Evolutionary conservation across 768 basidiomycete genomes (phyloP).

Genomic region (Lentinula sp.): DNA sequence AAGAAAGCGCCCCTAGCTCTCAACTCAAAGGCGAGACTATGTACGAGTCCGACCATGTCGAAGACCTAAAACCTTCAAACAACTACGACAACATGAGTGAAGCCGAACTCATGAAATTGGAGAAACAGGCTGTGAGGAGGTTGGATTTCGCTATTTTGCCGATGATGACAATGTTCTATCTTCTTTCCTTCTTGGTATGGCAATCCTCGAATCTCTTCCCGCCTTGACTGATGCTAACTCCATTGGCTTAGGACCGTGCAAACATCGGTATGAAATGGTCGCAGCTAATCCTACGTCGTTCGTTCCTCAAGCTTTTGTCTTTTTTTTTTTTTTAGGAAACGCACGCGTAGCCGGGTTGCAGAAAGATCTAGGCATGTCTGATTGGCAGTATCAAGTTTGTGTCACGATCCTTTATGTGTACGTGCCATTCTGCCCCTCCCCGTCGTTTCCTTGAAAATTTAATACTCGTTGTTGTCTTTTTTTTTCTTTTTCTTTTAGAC

Average conservation of each 20-base stretch:
- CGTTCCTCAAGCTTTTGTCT: neutral
- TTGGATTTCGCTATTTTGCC: slow-evolving; percentile 27
- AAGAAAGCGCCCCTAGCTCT: neutral
- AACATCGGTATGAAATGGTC: slow-evolving; percentile 22
- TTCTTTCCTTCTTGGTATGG: slow-evolving; percentile 29
- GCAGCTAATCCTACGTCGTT: neutral
- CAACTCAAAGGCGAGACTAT: neutral
- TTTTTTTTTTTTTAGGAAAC: slow-evolving; percentile 23
- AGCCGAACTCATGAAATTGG: slow-evolving; percentile 5
- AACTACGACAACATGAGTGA: neutral
- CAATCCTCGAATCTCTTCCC: neutral
- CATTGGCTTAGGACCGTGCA: slow-evolving; percentile 21
- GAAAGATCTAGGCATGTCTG: slow-evolving; percentile 30
- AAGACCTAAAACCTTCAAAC: neutral
- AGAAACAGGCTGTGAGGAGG: slow-evolving; percentile 11
- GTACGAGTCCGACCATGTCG: neutral
- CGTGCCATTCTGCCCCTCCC: neutral
- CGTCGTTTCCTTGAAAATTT: too few species aligned
- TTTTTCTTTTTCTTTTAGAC: slow-evolving; percentile 12
- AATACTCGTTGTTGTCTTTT: too few species aligned
- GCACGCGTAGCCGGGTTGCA: slow-evolving; percentile 45
- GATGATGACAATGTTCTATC: slow-evolving; percentile 31
- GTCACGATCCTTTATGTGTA: slow-evolving; percentile 25
- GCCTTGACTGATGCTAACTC: neutral
- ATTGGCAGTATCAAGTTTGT: slow-evolving; percentile 29